phyloP scores from a whole-genome alignment of 2,329 filamentous ascomycete species.

The Fusarium mexicanum region DNA sequence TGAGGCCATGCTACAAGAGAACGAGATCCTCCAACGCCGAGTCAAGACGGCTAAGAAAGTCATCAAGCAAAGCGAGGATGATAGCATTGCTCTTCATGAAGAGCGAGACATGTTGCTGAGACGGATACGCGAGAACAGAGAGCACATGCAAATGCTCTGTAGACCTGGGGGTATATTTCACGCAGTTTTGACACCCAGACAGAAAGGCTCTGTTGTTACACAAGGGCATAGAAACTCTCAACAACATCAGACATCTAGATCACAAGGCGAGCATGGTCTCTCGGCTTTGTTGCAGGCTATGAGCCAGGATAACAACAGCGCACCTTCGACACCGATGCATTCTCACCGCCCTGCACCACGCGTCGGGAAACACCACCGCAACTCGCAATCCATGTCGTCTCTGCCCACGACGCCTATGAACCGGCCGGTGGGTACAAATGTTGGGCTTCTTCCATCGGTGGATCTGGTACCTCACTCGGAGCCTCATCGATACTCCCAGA shows the following conservation, averaged over 20 bases:
- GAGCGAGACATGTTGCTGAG: constrained; percentile 81
- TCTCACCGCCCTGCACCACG: constrained; percentile 57
- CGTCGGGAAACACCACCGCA: constrained; percentile 74
- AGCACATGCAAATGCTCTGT: constrained; percentile 83
- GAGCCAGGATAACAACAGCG: constrained; percentile 76
- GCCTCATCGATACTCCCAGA: constrained; percentile 57
- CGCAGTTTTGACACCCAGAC: constrained; percentile 67
- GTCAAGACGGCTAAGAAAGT: constrained; percentile 79
- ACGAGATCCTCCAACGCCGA: constrained; percentile 69
- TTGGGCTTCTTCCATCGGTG: constrained; percentile 68
- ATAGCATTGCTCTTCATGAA: constrained; percentile 74
- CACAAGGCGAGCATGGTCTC: constrained; percentile 68
- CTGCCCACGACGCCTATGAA: constrained; percentile 79
- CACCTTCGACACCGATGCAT: constrained; percentile 74
- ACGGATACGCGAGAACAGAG: constrained; percentile 88
- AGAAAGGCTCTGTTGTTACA: constrained; percentile 51
- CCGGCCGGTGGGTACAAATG: constrained; percentile 59
- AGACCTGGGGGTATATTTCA: constrained; percentile 77
- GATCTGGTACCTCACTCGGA: constrained; percentile 70
- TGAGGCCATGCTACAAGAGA: constrained; percentile 73
- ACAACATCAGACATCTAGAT: constrained; percentile 62
- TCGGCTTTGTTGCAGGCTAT: constrained; percentile 84
- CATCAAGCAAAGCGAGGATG: constrained; percentile 80
- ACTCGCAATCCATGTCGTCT: constrained; percentile 85
- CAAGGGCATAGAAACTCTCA: constrained; percentile 58